A percentile compares a stretch with the other conserved stretches of the same genome.
Conservation (phyloP, 345 rosid genomes). For the Aegle marmelos region DNA sequence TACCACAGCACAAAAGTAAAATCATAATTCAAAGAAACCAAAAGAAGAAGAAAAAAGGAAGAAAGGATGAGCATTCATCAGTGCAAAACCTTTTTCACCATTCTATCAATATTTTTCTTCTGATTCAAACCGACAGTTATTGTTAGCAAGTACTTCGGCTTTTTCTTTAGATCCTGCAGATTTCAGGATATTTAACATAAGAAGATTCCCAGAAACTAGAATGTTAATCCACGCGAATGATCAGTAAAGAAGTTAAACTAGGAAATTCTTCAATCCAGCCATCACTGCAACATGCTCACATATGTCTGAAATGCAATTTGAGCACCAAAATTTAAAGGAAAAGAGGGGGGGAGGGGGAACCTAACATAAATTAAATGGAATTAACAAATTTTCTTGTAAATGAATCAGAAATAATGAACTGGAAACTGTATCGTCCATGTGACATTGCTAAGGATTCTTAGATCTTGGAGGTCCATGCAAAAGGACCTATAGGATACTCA, state of each 20-base stretch:
- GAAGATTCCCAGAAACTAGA: not conserved
- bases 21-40: not conserved
- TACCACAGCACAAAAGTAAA: slow-evolving; percentile 25
- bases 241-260: not conserved
- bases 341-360: too few species aligned
- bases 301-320: not conserved
- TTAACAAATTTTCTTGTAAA: not conserved
- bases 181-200: slow-evolving; percentile 6
- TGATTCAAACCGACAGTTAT: slow-evolving; percentile 86
- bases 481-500: not conserved
- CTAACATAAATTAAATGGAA: not conserved
- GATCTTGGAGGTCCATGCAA: not conserved
- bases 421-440: not conserved
- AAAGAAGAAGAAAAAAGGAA: not conserved
- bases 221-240: not conserved
- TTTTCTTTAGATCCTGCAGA: slow-evolving; percentile 74
- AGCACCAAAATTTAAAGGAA: not conserved
- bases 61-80: not conserved
- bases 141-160: slow-evolving; percentile 77
- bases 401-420: not conserved
- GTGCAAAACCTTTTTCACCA: slow-evolving; percentile 69
- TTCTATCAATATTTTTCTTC: slow-evolving; percentile 58
- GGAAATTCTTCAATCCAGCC: not conserved
- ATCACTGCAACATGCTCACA: not conserved
- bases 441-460: not conserved